phyloP scores from a whole-genome alignment of 1,139 yeast species.

The Saccharomyces hybrid region DNA sequence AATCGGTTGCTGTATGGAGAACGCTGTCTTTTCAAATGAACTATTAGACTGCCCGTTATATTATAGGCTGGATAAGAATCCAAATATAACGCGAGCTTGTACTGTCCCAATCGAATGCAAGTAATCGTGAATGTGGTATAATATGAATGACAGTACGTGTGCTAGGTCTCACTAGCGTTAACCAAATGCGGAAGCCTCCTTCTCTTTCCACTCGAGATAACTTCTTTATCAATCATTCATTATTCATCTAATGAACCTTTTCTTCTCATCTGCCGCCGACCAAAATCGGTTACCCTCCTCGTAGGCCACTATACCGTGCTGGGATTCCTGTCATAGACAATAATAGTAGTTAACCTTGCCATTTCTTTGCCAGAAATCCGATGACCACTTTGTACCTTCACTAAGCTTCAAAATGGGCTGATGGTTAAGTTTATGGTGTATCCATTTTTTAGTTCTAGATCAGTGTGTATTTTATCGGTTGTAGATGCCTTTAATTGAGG shows the following conservation, averaged over 20 bases:
- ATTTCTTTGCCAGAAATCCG: background rate
- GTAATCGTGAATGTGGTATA: background rate
- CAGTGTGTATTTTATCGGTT: background rate
- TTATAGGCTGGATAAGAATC: background rate
- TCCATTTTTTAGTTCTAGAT: background rate
- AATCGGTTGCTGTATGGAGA: background rate
- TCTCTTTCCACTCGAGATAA: background rate
- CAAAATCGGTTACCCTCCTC: background rate
- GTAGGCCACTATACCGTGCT: background rate
- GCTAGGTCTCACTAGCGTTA: background rate
- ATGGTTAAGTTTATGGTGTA: background rate
- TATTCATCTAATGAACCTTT: background rate
- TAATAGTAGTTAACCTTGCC: background rate
- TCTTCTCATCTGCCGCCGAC: background rate
- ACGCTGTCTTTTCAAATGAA: background rate
- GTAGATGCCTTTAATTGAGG: background rate
- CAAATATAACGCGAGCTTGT: background rate
- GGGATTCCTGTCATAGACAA: background rate
- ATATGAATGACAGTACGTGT: background rate
- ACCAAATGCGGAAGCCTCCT: background rate
- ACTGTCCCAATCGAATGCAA: background rate
- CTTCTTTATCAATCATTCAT: background rate
- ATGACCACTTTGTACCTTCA: background rate
- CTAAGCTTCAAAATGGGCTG: background rate
- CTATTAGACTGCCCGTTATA: background rate